These are phyloP conservation scores for Syncephalastrum contaminatum DNA, from an alignment of 371 early-diverging fungal genomes.

Conservation along the genomic window DNA sequence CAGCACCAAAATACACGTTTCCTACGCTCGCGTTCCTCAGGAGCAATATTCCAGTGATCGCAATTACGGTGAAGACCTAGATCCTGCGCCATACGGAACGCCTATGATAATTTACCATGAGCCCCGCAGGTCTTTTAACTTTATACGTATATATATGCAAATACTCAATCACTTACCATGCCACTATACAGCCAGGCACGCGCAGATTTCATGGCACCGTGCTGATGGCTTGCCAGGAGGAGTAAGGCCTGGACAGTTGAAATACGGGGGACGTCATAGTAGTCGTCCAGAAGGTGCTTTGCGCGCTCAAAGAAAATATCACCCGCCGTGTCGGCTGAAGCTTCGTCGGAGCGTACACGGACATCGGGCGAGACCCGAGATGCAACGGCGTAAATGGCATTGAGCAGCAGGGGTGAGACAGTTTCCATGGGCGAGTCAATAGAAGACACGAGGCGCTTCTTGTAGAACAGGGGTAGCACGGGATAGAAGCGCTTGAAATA, in stretches of 20 bases:
- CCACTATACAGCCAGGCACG: constrained; percentile 53
- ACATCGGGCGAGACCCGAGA: constrained; percentile 43
- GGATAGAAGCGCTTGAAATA: constrained; percentile 59
- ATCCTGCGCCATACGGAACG: constrained; percentile 53
- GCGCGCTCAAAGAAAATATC: constrained; percentile 49
- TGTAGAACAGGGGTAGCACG: constrained; percentile 56
- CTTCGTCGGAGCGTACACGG: constrained; percentile 34
- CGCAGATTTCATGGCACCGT: constrained; percentile 49
- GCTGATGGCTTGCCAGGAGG: constrained; percentile 52
- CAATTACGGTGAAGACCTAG: constrained; percentile 47
- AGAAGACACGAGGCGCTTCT: constrained; percentile 18
- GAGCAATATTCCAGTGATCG: constrained; percentile 43
- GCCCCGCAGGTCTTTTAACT: neutral
- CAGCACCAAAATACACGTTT: constrained; percentile 55
- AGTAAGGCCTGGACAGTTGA: constrained; percentile 62
- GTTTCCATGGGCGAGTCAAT: constrained; percentile 16
- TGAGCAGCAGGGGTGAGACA: constrained; percentile 42
- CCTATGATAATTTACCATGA: constrained; percentile 16
- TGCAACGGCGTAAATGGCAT: constrained; percentile 52
- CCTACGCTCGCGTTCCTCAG: constrained; percentile 42
- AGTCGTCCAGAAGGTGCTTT: constrained; percentile 49
- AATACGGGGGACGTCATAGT: constrained; percentile 55
- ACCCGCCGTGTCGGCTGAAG: constrained; percentile 37
- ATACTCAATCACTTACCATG: constrained; percentile 31
- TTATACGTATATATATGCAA: neutral